Evolutionary conservation across 2,329 filamentous ascomycete species (phyloP), one percentile per base, ranked within the genome.

Genomic region (Hypoxylon sp.): DNA sequence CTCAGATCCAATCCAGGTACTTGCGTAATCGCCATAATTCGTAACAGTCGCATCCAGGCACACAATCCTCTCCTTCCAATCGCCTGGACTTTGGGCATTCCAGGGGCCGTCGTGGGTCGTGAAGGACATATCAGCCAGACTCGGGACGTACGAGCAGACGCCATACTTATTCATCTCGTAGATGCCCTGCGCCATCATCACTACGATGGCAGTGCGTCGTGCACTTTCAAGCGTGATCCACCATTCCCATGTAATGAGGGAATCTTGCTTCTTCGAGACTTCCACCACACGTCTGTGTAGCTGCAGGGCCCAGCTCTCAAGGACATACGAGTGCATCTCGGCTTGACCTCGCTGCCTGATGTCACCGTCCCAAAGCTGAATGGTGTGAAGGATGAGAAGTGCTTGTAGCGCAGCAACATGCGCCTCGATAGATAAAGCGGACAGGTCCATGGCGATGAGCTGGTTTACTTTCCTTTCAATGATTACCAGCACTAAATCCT

Each of bases 91-190:
- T 19, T 37, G 44, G 4, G 62, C 62, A 11, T 65, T 37, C 62
- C 62, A 65, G 6, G 51, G 56, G 56, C 32, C 52, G 10, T 65
- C 62, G 13, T 15, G 32, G 6, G 56, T 52, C 0, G 62, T 65
- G 21, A 65, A 65, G 8, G 51, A 21, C 56, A 65, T 56, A 11
- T 61, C 51, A 17, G 50, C 35, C 27, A 65, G 19, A 19, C 51
- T 75, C 0, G 74, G 70, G 3, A 74, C 73, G 47, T 73, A 75
- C 13, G 74, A 74, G 55, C 74, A 75, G 13, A 74, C 72, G 11
- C 74, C 74, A 8, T 73, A 62, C 35, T 72, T 75, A 35, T 72
- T 68, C 55, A 74, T 59, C 47, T 73, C 62, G 19, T 56, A 65
- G 42, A 61, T 52, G 6, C 62, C 56, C 44, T 61, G 62, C 1